Base-by-base conservation (phyloP, 225 moss, liverwort and hornwort genomes). In the Takakia lepidozioides region DNA sequence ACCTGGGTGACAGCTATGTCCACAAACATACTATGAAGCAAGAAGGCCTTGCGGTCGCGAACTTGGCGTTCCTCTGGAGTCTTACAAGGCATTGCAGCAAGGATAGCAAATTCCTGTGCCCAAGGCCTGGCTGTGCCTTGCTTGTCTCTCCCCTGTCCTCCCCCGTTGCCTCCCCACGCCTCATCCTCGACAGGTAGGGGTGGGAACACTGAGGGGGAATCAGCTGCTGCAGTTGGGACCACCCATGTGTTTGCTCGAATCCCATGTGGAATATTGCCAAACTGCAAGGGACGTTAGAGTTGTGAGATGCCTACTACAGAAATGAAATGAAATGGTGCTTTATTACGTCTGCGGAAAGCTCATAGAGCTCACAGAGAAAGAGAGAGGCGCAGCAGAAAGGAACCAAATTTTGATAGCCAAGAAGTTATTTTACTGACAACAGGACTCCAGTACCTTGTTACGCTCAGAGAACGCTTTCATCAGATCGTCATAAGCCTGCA, bases 181-280 rank as follows among this genome's bases (percentile, higher is more conserved):
- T 29, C 25, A 41, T 81, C 81, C 54, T 81, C 81, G 11, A 66
- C 69, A 18, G 81, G 76, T 3, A 81, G 72, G 48, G 65, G 55
- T 28, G 69, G 72, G 3, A 73, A 81, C 15, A 72, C 76, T 3
- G 60, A 58, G 9, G 81, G 76, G n/a, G 54, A 19, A 27, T 82
- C 77, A 3, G 77, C 69, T 48, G 73, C 73, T n/a, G 75, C 60
- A 1, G 73, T 68, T 25, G 82, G 82, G 24, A 70, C 77, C 16
- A 82, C 72, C 82, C 82, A 82, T 1, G 82, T 82, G 21, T 82
- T 82, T 37, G 82, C 69, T 21, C 82, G 82, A 54, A 82, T 69
- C 14, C 82, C 82, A 11, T 82, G 70, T 9, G 82, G 82, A 14
- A 82, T 44, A 52, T 82, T 82, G 37, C 82, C 82, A 58, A 82